These are phyloP conservation scores for Bipolaris victoriae DNA, from an alignment of 2,329 filamentous ascomycete species.

Conservation along the genomic window DNA sequence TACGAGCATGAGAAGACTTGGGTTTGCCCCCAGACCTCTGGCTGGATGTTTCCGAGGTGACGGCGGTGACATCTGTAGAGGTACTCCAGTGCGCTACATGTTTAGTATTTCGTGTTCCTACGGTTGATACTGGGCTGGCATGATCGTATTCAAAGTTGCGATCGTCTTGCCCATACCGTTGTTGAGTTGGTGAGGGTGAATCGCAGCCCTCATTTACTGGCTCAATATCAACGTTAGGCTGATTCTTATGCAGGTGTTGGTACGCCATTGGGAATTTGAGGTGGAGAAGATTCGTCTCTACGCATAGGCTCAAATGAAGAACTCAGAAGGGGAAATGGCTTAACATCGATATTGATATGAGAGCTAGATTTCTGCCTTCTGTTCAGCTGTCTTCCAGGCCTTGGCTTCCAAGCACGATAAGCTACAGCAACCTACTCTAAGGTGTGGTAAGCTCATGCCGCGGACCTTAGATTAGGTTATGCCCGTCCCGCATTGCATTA, in stretches of 20 bases:
- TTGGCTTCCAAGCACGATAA: conserved; percentile 1
- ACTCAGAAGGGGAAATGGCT: background rate
- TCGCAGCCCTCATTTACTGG: conserved; percentile 6
- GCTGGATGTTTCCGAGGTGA: conserved; percentile 16
- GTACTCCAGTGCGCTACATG: conserved; percentile 14
- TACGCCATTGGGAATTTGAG: conserved; percentile 8
- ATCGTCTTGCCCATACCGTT: conserved; percentile 5
- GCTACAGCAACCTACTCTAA: conserved; percentile 3
- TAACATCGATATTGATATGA: conserved; percentile 2
- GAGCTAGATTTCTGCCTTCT: background rate
- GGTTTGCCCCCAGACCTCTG: conserved; percentile 11
- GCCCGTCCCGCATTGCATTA: background rate
- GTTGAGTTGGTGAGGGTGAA: conserved; percentile 6
- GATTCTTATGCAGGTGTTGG: conserved; percentile 11
- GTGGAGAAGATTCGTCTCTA: background rate
- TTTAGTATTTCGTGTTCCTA: conserved; percentile 8
- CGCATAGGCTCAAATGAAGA: background rate
- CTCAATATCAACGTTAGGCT: conserved; percentile 8
- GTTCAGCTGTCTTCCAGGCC: background rate
- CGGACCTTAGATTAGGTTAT: conserved; percentile 1
- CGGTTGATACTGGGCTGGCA: conserved; percentile 5
- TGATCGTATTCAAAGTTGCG: conserved; percentile 14
- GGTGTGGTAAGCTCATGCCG: conserved; percentile 4
- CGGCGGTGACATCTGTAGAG: conserved; percentile 12
- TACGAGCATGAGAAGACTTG: conserved; percentile 7